Evolutionary conservation across 129 eudicot genomes (phyloP), one percentile per base, ranked within the genome.

Genomic region (Arctium lappa): DNA sequence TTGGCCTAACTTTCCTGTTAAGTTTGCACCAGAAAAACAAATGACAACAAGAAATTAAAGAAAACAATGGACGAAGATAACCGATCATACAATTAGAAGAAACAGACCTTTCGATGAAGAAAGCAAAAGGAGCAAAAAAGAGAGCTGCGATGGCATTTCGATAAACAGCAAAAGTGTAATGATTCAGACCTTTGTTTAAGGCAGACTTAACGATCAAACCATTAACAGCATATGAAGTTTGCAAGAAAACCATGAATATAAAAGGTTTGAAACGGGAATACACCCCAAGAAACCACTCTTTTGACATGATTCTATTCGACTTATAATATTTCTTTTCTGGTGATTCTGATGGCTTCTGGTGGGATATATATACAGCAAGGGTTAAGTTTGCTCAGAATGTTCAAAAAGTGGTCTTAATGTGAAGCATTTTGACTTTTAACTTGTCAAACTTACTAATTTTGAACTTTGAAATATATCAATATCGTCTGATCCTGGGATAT

Each of bases 1-100:
- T 83, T 77, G 89, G 93, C 77, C 91, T 82, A 73, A 77, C 84
- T 80, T 83, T 89, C 89, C 93, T 89, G 86, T 82, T n/a, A 60
- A 18, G 9, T 16, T 81, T 81, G 76, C 40, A 36, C 34, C 46
- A 5, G 56, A 40, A 62, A 22, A 30, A 42, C 50, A 60, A 56
- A 38, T 9, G 53, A 68, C 33, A 29, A 80, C 3, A 30, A 30
- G 13, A 75, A 74, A 34, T 3, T 7, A 70, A 29, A 73, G 30
- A 79, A 18, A 73, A 84, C 39, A 9, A 1, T 34, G 69, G 11
- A n/a, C 8, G 6, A 60, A 4, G 29, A 60, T 5, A n/a, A 60
- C 3, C 6, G 6, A 60, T 2, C 15, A 48, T 16, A 60, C 5
- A 29, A 60, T 60, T 4, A 16, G 48, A 29, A 80, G 30, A 4